Base-by-base conservation (phyloP, 345 rosid genomes). In the Chamaenerion angustifolium region DNA sequence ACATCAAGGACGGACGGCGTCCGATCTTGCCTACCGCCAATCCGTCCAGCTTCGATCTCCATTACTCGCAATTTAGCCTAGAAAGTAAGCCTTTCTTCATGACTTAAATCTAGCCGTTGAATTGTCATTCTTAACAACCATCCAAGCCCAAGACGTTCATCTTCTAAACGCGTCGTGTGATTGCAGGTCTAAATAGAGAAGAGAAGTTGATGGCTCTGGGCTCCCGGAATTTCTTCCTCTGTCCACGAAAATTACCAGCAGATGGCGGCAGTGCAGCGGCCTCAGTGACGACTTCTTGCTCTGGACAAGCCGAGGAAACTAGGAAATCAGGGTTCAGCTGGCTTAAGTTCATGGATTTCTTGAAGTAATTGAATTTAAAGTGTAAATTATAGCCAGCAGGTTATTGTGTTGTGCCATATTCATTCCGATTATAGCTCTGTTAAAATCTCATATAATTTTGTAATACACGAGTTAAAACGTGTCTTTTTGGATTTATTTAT, bases 41-140 rank as follows among this genome's bases (percentile, higher is more conserved):
- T 52, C 50, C 83, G 12, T 50, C 75, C 9, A 47, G 74, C 40
- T 84, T 73, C 60, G 86, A 79, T 73, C 95, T 92, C 63, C 98
- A 92, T 56, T 92, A 92, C 61, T 92, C 98, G 15, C 98, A 92
- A 56, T 92, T 92, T 51, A 80, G 96, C 71, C 68, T 92, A 58
- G 88, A 92, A 60, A 82, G 96, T 88, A 76, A 72, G 76, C 19
- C 11, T 21, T n/a, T 15, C n/a, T n/a, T 35, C 42, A 11, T 6
- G 37, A 16, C 3, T 12, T 4, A 51, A 17, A 10, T 1, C 19
- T 8, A 31, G 37, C 37, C 56, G 3, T 40, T 17, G 18, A 25
- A 43, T 51, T 43, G 8, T 42, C 12, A 50, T 12, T 16, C 42
- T 27, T 13, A 14, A 25, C 16, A 21, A n/a, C n/a, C n/a, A n/a